phyloP scores from a whole-genome alignment of 2,329 filamentous ascomycete species.

The Biscogniauxia mediterranea region DNA sequence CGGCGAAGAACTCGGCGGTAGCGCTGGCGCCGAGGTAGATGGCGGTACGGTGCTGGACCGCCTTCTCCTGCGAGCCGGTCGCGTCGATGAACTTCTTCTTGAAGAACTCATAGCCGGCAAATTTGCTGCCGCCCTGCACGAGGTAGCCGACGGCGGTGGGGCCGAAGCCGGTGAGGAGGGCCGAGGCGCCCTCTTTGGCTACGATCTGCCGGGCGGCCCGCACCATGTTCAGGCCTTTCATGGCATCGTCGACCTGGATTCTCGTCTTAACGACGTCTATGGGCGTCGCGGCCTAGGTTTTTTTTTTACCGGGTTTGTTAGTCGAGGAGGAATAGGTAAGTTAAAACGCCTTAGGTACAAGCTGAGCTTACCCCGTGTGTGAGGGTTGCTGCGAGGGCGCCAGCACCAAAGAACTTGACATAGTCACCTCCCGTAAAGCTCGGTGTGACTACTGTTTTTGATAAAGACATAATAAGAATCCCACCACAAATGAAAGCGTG shows the following conservation, averaged over 20 bases:
- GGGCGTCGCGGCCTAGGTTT: slow-evolving; percentile 49
- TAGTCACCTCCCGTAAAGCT: slow-evolving; percentile 45
- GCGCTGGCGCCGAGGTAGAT: slow-evolving; percentile 74
- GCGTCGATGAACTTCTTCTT: slow-evolving; percentile 80
- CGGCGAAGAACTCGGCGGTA: slow-evolving; percentile 68
- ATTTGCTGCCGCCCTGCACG: slow-evolving; percentile 87
- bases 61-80: slow-evolving; percentile 52
- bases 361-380: slow-evolving; percentile 47
- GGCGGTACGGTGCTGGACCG: slow-evolving; percentile 45
- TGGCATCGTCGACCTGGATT: slow-evolving; percentile 82
- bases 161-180: slow-evolving; percentile 79
- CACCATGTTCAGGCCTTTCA: slow-evolving; percentile 83
- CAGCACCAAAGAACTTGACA: slow-evolving; percentile 52
- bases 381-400: slow-evolving; percentile 50
- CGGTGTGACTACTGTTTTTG: slow-evolving; percentile 29
- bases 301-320: background rate
- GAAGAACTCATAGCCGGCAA: slow-evolving; percentile 92
- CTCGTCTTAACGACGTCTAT: slow-evolving; percentile 81
- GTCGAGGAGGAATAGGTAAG: too few relatives aligned
- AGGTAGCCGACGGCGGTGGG: slow-evolving; percentile 86
- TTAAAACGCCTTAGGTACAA: background rate
- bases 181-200: slow-evolving; percentile 73
- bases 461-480: slow-evolving; percentile 17
- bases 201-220: slow-evolving; percentile 77
- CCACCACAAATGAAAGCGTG: background rate